These are phyloP conservation scores for Oxytropis ochrocephala DNA, from an alignment of 306 rosid species.

Conservation along the genomic window DNA sequence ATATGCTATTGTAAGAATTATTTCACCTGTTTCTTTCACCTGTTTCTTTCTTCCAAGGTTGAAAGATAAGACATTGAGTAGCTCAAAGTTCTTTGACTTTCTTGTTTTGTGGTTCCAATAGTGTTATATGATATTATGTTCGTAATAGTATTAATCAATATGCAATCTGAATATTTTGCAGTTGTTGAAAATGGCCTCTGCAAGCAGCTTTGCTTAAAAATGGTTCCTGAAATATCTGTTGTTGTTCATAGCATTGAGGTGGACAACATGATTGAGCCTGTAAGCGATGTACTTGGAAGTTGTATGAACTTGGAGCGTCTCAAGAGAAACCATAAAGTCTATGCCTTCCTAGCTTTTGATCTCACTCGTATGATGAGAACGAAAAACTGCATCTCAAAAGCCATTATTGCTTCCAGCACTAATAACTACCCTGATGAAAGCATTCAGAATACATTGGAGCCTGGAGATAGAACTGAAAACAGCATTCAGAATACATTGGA, in stretches of 20 bases:
- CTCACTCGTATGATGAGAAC: slow-evolving; percentile 20
- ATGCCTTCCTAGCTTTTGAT: slow-evolving; percentile 42
- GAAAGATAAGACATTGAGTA: not conserved
- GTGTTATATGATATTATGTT: not conserved
- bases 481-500: slow-evolving; percentile 39
- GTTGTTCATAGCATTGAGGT: slow-evolving; percentile 33
- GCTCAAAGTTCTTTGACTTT: not conserved
- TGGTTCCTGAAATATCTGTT: slow-evolving; percentile 47
- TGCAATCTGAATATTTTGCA: slow-evolving; percentile 36
- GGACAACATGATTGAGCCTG: slow-evolving; percentile 36
- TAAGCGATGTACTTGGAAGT: not conserved
- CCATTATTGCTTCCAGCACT: slow-evolving; percentile 60
- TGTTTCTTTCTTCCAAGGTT: not conserved
- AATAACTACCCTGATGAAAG: slow-evolving; percentile 52
- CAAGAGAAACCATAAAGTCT: slow-evolving; percentile 43
- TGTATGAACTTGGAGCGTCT: slow-evolving; percentile 30
- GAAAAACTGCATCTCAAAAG: slow-evolving; percentile 37
- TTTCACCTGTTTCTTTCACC: not conserved
- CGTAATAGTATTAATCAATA: not conserved
- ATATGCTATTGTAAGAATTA: not conserved
- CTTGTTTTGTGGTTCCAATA: slow-evolving; percentile 10
- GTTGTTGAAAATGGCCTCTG: slow-evolving; percentile 50
- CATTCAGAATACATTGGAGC: slow-evolving; percentile 40
- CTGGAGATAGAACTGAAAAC: slow-evolving; percentile 29
- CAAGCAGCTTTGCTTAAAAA: slow-evolving; percentile 51